Evolutionary conservation across 2,329 filamentous ascomycete genomes (phyloP).

Genomic region (Capronia coronata): DNA sequence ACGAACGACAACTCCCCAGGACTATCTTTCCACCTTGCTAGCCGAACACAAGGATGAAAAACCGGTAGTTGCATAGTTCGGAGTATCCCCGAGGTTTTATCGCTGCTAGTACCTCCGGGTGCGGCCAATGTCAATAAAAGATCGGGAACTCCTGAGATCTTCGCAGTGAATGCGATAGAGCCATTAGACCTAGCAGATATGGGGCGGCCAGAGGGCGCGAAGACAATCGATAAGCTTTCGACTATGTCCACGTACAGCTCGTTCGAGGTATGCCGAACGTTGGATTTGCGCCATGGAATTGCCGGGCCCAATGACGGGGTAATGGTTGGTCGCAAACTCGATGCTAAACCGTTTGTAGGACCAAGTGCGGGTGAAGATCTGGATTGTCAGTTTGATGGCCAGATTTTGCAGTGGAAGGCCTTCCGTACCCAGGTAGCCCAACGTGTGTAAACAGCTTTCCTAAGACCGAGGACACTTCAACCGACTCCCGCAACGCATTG

Average conservation of each 20-base stretch:
- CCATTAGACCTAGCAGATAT: slow-evolving; percentile 83
- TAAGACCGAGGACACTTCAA: slow-evolving; percentile 85
- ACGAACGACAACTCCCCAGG: slow-evolving; percentile 93
- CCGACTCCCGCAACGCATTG: slow-evolving; percentile 82
- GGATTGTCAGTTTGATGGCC: slow-evolving; percentile 16
- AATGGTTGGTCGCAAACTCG: slow-evolving; percentile 32
- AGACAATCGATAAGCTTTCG: slow-evolving; percentile 77
- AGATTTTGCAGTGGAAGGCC: background rate
- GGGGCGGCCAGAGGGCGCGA: slow-evolving; percentile 83
- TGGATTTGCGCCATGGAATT: slow-evolving; percentile 83
- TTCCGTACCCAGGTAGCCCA: slow-evolving; percentile 63
- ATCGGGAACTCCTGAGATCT: slow-evolving; percentile 90
- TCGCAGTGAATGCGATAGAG: slow-evolving; percentile 88
- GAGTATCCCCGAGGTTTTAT: slow-evolving; percentile 42
- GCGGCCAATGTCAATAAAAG: slow-evolving; percentile 73
- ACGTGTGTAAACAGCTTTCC: slow-evolving; percentile 85
- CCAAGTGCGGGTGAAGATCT: slow-evolving; percentile 40
- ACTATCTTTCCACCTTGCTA: slow-evolving; percentile 81
- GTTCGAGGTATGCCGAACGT: slow-evolving; percentile 92
- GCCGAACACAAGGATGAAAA: slow-evolving; percentile 89
- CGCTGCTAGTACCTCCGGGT: slow-evolving; percentile 69
- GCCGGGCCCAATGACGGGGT: slow-evolving; percentile 41
- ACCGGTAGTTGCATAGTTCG: slow-evolving; percentile 79
- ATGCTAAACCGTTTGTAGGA: slow-evolving; percentile 37
- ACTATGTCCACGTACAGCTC: slow-evolving; percentile 95